Evolutionary conservation across 192 early-diverging fungal genomes (phyloP).

Genomic region (Coemansia sp.): DNA sequence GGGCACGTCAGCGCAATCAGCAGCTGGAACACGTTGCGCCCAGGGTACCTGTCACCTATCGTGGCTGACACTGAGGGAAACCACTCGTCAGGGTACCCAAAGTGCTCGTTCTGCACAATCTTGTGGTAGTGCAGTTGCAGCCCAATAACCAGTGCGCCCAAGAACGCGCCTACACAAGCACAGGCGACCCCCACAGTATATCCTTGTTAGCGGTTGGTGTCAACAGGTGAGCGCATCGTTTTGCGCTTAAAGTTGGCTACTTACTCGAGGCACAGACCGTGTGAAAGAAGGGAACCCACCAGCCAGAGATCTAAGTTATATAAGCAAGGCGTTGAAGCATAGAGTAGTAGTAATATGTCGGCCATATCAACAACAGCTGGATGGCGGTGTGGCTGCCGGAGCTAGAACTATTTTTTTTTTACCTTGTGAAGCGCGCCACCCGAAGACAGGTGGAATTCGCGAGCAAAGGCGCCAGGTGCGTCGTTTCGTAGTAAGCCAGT

Average conservation of each 20-base stretch:
- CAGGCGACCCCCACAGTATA: neutral
- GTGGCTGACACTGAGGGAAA: slow-evolving; percentile 84
- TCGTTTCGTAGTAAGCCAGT: slow-evolving; percentile 29
- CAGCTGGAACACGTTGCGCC: slow-evolving; percentile 76
- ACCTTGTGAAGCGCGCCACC: slow-evolving; percentile 49
- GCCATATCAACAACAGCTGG: neutral
- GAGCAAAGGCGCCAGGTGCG: slow-evolving; percentile 14
- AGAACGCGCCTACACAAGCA: slow-evolving; percentile 62
- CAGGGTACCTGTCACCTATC: slow-evolving; percentile 82
- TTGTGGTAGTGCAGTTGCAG: slow-evolving; percentile 81
- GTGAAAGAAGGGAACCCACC: slow-evolving; percentile 60
- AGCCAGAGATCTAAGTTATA: slow-evolving; percentile 47
- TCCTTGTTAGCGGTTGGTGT: neutral
- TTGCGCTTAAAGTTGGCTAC: neutral
- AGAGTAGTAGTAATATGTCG: neutral
- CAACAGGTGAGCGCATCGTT: neutral
- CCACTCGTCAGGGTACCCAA: slow-evolving; percentile 81
- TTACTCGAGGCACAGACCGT: slow-evolving; percentile 58
- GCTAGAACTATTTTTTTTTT: neutral
- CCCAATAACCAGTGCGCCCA: slow-evolving; percentile 66
- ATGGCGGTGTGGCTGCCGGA: neutral
- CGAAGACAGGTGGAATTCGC: slow-evolving; percentile 42
- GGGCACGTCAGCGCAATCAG: slow-evolving; percentile 75
- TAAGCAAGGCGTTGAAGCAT: neutral
- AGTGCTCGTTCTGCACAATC: slow-evolving; percentile 80